These are phyloP conservation scores for Daldinia concentrica DNA, from an alignment of 495 filamentous ascomycete genomes.

Conservation along the genomic window DNA sequence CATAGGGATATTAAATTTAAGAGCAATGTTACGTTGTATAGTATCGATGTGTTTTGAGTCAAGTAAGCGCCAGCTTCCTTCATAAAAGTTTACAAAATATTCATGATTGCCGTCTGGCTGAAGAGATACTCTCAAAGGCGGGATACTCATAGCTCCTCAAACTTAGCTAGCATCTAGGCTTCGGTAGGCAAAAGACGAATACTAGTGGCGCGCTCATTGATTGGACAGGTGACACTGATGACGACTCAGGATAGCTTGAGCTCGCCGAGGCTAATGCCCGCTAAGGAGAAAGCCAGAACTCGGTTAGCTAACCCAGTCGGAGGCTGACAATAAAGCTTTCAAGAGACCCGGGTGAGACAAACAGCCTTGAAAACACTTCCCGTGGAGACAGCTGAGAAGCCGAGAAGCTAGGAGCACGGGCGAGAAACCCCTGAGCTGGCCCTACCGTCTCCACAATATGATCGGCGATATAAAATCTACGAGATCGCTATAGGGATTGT, in stretches of 20 bases:
- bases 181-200: not conserved
- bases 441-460: slow-evolving; percentile 22
- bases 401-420: not conserved
- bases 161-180: not conserved
- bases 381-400: not conserved
- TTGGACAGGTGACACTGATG: slow-evolving; percentile 11
- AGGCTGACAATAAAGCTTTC: not conserved
- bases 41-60: too few species aligned
- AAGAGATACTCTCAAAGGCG: not conserved
- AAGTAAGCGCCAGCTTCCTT: too few species aligned
- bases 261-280: slow-evolving; percentile 2
- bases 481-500: slow-evolving; percentile 34
- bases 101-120: not conserved
- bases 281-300: slow-evolving; percentile 6
- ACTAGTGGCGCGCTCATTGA: not conserved
- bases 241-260: slow-evolving; percentile 10
- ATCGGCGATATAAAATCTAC: slow-evolving; percentile 36
- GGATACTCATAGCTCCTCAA: not conserved
- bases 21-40: too few species aligned
- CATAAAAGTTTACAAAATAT: too few species aligned
- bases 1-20: too few species aligned
- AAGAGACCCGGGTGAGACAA: slow-evolving; percentile 5
- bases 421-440: slow-evolving; percentile 8
- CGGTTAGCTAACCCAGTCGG: not conserved
- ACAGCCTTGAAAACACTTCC: not conserved